Conservation (phyloP, 768 basidiomycete species). For the Trametes coccinea region DNA sequence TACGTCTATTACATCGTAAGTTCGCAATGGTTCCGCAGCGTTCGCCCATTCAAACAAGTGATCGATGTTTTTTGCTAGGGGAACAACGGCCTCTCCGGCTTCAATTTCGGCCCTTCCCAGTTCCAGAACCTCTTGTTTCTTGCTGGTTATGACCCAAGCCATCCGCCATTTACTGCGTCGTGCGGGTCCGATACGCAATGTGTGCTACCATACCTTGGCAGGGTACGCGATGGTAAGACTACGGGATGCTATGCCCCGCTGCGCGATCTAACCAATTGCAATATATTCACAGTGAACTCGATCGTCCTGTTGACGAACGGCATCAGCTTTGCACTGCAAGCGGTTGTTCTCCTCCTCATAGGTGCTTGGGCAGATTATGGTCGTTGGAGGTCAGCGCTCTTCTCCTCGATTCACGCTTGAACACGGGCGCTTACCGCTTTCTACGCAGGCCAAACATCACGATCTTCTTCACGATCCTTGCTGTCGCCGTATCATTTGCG, state of each 20-base stretch:
- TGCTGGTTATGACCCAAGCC: constrained; percentile 70
- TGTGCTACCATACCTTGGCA: constrained; percentile 66
- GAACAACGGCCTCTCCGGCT: constrained; percentile 67
- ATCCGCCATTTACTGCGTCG: constrained; percentile 51
- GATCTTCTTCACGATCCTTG: constrained; percentile 68
- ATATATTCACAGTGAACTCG: constrained; percentile 55
- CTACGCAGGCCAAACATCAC: constrained; percentile 67
- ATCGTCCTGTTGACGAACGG: constrained; percentile 80
- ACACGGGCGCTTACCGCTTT: not conserved
- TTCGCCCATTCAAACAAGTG: not conserved
- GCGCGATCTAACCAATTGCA: not conserved
- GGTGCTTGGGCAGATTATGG: constrained; percentile 86
- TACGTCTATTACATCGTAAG: constrained; percentile 34
- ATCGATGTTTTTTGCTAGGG: constrained; percentile 37
- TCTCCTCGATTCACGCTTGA: too few species aligned
- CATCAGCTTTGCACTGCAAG: constrained; percentile 77
- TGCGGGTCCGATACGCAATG: constrained; percentile 54
- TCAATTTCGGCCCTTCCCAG: constrained; percentile 74
- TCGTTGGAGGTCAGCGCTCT: constrained; percentile 57
- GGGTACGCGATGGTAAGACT: constrained; percentile 53
- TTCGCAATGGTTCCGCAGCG: not conserved
- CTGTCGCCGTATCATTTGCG: constrained; percentile 68
- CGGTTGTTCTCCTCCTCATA: constrained; percentile 59
- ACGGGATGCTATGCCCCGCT: not conserved
- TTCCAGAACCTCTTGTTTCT: constrained; percentile 74